A percentile compares a stretch with the other conserved stretches of the same genome.
Evolutionary conservation across 306 rosid genomes (phyloP).

Genomic region (Hippophae tibetana): DNA sequence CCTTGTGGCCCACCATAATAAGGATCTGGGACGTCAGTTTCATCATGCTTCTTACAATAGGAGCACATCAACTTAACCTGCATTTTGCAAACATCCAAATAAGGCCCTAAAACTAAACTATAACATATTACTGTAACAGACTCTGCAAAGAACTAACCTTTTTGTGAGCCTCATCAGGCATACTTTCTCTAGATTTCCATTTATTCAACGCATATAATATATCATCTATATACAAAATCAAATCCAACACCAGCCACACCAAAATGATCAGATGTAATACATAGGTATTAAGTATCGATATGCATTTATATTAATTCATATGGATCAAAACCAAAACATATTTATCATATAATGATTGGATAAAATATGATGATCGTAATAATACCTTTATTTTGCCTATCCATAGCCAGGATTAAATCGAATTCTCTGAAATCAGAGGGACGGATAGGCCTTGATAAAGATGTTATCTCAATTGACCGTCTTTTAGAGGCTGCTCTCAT

Average conservation of each 20-base stretch:
- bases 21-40: slow-evolving; percentile 91
- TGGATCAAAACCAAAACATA: too few relatives aligned
- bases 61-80: slow-evolving; percentile 91
- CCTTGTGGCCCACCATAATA: slow-evolving; percentile 84
- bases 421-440: slow-evolving; percentile 73
- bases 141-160: slow-evolving; percentile 33
- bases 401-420: slow-evolving; percentile 92
- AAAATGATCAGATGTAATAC: slow-evolving; percentile 1
- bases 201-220: slow-evolving; percentile 54
- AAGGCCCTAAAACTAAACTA: background rate
- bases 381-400: slow-evolving; percentile 66
- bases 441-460: slow-evolving; percentile 70
- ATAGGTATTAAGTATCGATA: background rate
- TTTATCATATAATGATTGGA: background rate
- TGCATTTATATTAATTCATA: background rate
- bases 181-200: slow-evolving; percentile 50
- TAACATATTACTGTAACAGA: background rate
- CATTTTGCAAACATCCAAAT: slow-evolving; percentile 1
- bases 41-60: slow-evolving; percentile 62
- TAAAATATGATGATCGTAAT: background rate
- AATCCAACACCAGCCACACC: background rate
- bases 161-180: slow-evolving; percentile 66
- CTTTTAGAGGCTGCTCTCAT: slow-evolving; percentile 82
- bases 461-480: slow-evolving; percentile 75
- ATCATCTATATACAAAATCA: slow-evolving; percentile 50